Conservation (phyloP, 2,329 filamentous ascomycete species). For the Fusarium illudens region DNA sequence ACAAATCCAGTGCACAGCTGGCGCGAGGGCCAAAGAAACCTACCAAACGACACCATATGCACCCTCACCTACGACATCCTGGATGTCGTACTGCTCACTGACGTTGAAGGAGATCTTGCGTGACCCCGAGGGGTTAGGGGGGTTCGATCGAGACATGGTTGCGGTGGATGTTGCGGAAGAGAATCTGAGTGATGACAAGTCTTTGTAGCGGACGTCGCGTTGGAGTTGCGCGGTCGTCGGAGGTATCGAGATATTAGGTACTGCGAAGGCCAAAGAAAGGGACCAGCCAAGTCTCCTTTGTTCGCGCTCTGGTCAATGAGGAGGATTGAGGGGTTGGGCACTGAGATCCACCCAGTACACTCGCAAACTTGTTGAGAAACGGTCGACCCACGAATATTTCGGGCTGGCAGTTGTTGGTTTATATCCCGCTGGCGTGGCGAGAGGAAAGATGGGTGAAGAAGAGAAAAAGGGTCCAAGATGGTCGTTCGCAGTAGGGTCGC, state of each 20-base stretch:
- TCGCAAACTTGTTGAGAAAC: constrained; percentile 23
- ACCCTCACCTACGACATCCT: constrained; percentile 98
- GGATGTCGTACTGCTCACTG: constrained; percentile 98
- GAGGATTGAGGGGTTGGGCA: constrained; percentile 29
- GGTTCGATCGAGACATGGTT: constrained; percentile 63
- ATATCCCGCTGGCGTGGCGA: constrained; percentile 11
- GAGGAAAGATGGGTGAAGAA: constrained; percentile 3
- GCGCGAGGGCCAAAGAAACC: constrained; percentile 45
- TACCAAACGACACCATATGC: constrained; percentile 99
- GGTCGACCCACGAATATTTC: constrained; percentile 5
- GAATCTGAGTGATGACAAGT: not conserved
- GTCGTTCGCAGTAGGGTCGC: constrained; percentile 15
- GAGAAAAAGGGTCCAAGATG: constrained; percentile 24
- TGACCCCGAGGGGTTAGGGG: constrained; percentile 68
- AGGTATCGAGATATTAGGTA: constrained; percentile 19
- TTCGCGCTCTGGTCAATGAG: constrained; percentile 35
- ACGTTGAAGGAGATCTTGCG: constrained; percentile 99
- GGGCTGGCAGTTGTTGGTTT: constrained; percentile 16
- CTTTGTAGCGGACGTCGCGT: constrained; percentile 5
- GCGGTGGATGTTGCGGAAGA: constrained; percentile 3
- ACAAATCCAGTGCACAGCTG: not conserved
- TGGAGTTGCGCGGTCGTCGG: constrained; percentile 17
- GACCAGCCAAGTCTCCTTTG: constrained; percentile 39
- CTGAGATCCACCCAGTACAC: constrained; percentile 34
- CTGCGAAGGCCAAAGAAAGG: constrained; percentile 32